Base-by-base conservation (phyloP, 225 moss, liverwort and hornwort species). In the Pseudisothecium myosuroides region DNA sequence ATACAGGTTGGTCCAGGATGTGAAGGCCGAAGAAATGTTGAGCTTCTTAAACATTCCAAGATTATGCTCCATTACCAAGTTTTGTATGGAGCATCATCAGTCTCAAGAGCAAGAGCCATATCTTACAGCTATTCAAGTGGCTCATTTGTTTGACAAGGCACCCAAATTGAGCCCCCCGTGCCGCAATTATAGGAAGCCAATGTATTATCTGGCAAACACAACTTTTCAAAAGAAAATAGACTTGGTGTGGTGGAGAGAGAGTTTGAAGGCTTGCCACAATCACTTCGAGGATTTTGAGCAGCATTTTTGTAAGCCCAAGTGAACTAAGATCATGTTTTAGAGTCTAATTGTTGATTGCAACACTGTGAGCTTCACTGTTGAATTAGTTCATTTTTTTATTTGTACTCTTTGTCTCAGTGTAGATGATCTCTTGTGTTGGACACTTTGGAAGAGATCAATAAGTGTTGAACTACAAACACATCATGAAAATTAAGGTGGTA, bases 101-200 rank as follows among this genome's bases (percentile, higher is more conserved):
- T 77, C 2, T 14, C 0, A 23, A 6, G 10, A 10, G 36, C 54
- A 54, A 14, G 6, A 3, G 9, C 23, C 36, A 23, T 54, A 54
- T 54, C 2, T 52, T 6, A 34, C 6, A 54, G 9, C 19, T 17
- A 8, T 14, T 36, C 2, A 77, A 34, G 36, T 7, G 23, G 9
- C 26, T 41, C 16, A 10, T 22, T 32, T 54, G 10, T 77, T 77
- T 55, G 23, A 54, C 24, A 45, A 45, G 10, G 10, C 6, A 3
- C 17, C 28, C 0, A 45, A 73, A 7, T 2, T 6, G 5, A 73
- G 3, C 3, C 17, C 2, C 3, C 15, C 9, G 0, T 77, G 19
- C 14, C 9, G 6, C 36, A 36, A 14, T 1, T 77, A 77, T 0
- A 14, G 0, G 54, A 54, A 54, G 54, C 9, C 52, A 54, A 52